These are phyloP conservation scores for Hysterangium stoloniferum DNA, from an alignment of 768 basidiomycete genomes.

Conservation along the genomic window DNA sequence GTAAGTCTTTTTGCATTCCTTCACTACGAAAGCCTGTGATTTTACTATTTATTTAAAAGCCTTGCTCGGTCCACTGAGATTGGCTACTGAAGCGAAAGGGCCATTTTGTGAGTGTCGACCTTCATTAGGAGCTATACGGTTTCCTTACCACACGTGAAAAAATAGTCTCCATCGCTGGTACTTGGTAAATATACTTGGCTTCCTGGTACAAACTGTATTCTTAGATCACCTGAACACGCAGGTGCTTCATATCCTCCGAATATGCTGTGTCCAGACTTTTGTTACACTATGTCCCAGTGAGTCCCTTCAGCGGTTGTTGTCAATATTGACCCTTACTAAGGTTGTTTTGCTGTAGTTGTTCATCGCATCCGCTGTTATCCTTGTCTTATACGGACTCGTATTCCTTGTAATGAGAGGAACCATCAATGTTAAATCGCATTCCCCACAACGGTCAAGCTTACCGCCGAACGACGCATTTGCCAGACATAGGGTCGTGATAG, in stretches of 20 bases:
- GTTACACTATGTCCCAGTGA: slow-evolving; percentile 7
- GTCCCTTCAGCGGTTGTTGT: neutral
- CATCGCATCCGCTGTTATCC: neutral
- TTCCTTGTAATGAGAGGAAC: neutral
- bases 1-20: neutral
- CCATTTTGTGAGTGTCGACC: slow-evolving; percentile 4
- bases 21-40: neutral
- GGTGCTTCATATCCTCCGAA: slow-evolving; percentile 9
- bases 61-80: neutral
- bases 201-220: no score
- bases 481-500: neutral
- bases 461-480: neutral
- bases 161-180: slow-evolving; percentile 5
- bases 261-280: neutral
- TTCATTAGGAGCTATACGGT: no score
- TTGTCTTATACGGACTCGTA: slow-evolving; percentile 1
- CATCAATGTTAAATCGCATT: neutral
- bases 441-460: neutral
- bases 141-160: neutral
- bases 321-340: neutral
- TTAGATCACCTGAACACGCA: neutral
- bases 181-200: neutral
- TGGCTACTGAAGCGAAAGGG: neutral
- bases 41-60: neutral
- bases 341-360: neutral